phyloP scores from a whole-genome alignment of 306 rosid species.

The Cucurbita argyrosperma region DNA sequence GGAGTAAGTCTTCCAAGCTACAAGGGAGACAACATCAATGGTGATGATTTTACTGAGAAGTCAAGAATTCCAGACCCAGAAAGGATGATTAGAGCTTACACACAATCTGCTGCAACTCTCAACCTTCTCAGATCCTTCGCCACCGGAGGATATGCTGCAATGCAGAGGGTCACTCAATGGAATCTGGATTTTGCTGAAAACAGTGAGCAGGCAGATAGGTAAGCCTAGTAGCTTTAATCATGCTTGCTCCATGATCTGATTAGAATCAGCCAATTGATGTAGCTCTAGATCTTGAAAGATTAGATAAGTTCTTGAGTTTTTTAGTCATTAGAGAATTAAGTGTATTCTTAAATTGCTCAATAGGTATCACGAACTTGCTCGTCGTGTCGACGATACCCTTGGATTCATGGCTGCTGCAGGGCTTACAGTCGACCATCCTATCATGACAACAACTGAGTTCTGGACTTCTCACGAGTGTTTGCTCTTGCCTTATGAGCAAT shows the following conservation, averaged over 20 bases:
- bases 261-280: neutral
- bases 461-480: conserved; percentile 83
- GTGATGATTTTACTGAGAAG: conserved; percentile 43
- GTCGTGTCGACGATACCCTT: conserved; percentile 57
- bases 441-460: conserved; percentile 56
- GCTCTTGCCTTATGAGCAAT: conserved; percentile 57
- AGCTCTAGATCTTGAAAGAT: neutral
- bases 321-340: neutral
- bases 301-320: neutral
- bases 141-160: conserved; percentile 72
- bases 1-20: conserved; percentile 54
- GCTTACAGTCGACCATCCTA: conserved; percentile 51
- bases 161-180: conserved; percentile 71
- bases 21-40: conserved; percentile 61
- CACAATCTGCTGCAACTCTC: conserved; percentile 59
- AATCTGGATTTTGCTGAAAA: conserved; percentile 61
- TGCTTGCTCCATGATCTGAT: neutral
- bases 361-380: conserved; percentile 56
- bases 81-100: conserved; percentile 58
- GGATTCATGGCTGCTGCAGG: conserved; percentile 77
- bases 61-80: conserved; percentile 59
- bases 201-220: conserved; percentile 72
- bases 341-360: neutral
- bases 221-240: neutral
- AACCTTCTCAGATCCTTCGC: conserved; percentile 62